Conservation (phyloP, 805 yeast genomes). For the Jamesozyma lodderae region DNA sequence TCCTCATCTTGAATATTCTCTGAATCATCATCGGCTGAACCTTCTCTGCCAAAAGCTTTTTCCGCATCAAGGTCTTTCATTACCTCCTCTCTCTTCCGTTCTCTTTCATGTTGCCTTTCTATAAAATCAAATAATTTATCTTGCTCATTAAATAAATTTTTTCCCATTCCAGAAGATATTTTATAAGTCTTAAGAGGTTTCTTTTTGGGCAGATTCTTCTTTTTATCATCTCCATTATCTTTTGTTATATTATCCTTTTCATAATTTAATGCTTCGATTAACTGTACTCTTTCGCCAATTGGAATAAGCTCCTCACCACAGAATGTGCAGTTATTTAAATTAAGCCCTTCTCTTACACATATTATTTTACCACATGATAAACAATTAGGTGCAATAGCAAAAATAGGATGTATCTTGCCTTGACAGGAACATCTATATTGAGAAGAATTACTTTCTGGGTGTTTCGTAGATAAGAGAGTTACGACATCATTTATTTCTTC, state of each 20-base stretch:
- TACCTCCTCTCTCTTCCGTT: constrained; percentile 29
- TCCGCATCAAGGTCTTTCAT: constrained; percentile 19
- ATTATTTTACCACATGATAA: constrained; percentile 89
- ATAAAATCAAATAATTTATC: constrained; percentile 52
- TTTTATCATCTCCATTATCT: constrained; percentile 13
- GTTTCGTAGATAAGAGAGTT: constrained; percentile 39
- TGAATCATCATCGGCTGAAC: constrained; percentile 19
- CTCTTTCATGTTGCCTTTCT: constrained; percentile 40
- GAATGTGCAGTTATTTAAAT: constrained; percentile 72
- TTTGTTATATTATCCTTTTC: constrained; percentile 41
- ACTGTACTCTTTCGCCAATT: constrained; percentile 49
- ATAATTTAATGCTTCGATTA: constrained; percentile 41
- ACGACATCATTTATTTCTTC: constrained; percentile 60
- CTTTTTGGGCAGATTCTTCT: constrained; percentile 14
- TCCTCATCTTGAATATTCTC: constrained; percentile 47
- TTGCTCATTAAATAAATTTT: constrained; percentile 58
- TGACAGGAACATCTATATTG: constrained; percentile 60
- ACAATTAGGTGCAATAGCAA: constrained; percentile 89
- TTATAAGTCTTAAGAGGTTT: constrained; percentile 38
- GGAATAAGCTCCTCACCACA: constrained; percentile 66
- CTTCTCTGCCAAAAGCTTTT: constrained; percentile 29
- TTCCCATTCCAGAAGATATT: constrained; percentile 52
- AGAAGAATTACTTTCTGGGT: constrained; percentile 13
- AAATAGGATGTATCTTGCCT: constrained; percentile 81
- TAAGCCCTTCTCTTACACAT: constrained; percentile 72